phyloP scores from a whole-genome alignment of 2,329 filamentous ascomycete species.

The Calonectria crousiana region DNA sequence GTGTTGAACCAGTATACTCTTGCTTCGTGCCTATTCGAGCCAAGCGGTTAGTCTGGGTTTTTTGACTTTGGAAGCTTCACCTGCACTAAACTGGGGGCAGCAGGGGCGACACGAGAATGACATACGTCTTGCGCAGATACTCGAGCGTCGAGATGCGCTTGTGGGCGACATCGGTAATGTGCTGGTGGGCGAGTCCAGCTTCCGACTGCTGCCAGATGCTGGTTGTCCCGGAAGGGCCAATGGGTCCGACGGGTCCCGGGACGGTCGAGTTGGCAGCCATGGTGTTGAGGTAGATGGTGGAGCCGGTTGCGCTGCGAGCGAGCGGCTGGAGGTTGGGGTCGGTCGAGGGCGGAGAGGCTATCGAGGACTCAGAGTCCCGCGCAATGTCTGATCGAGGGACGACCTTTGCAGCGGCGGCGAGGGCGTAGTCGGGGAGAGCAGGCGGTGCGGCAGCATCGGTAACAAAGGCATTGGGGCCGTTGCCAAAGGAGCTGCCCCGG shows the following conservation, averaged over 20 bases:
- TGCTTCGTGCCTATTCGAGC: constrained; percentile 81
- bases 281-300: constrained; percentile 45
- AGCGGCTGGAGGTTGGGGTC: constrained; percentile 60
- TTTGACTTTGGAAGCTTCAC: background rate
- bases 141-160: constrained; percentile 96
- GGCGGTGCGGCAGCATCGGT: constrained; percentile 63
- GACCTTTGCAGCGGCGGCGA: constrained; percentile 62
- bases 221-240: constrained; percentile 36
- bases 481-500: constrained; percentile 55
- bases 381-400: constrained; percentile 39
- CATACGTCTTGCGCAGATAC: constrained; percentile 92
- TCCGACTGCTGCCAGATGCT: constrained; percentile 58
- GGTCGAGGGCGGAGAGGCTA: constrained; percentile 41
- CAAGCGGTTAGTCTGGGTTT: constrained; percentile 1
- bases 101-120: constrained; percentile 37
- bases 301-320: constrained; percentile 53
- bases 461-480: constrained; percentile 51
- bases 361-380: constrained; percentile 25
- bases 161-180: constrained; percentile 85
- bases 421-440: constrained; percentile 66
- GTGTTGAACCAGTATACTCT: constrained; percentile 99
- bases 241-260: constrained; percentile 25
- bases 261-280: constrained; percentile 27
- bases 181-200: constrained; percentile 64
- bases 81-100: background rate